phyloP scores from a whole-genome alignment of 257 asterid genomes.

The Ligustrum vulgare region DNA sequence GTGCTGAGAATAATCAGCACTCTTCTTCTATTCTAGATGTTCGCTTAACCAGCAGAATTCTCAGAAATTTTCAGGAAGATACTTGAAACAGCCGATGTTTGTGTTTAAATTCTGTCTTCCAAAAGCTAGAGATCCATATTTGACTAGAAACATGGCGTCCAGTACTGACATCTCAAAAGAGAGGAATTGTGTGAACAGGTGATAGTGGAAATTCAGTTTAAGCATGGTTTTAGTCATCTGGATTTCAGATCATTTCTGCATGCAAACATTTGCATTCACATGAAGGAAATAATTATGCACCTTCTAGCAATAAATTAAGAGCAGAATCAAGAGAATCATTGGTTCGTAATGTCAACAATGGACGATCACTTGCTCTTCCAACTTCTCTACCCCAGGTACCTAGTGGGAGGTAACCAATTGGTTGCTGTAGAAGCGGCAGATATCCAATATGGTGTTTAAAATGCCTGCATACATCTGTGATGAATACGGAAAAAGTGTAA shows the following conservation, averaged over 20 bases:
- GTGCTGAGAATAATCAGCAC: neutral
- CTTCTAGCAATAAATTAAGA: conserved; percentile 58
- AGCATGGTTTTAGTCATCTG: conserved; percentile 1
- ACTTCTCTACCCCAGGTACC: conserved; percentile 60
- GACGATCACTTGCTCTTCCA: conserved; percentile 34
- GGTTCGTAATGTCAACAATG: conserved; percentile 44
- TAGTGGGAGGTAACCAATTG: conserved; percentile 53
- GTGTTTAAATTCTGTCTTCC: neutral
- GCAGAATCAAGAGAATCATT: conserved; percentile 46
- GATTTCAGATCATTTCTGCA: conserved; percentile 8
- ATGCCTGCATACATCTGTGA: conserved; percentile 59
- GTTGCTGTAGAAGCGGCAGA: conserved; percentile 57
- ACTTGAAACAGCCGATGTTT: neutral
- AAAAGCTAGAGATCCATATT: neutral
- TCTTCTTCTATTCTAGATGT: neutral
- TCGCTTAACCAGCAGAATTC: neutral
- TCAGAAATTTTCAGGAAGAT: neutral
- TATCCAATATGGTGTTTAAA: conserved; percentile 46
- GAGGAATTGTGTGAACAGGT: neutral
- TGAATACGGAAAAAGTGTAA: conserved; percentile 17
- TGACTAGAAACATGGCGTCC: neutral
- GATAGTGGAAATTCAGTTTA: neutral
- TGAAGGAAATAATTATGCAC: conserved; percentile 27
- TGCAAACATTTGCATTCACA: neutral
- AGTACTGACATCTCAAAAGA: neutral